Evolutionary conservation across 805 yeast genomes (phyloP).

Genomic region (Schizosaccharomyces pombe): ASM294v3 CU329670.1:1262501-1263000

Average conservation of each 20-base stretch:
- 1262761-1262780: too few species aligned
- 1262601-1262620: slow-evolving; percentile 13
- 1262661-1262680: slow-evolving; percentile 13
- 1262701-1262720: slow-evolving; percentile 9
- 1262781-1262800: too few species aligned
- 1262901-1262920: too few species aligned
- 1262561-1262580: slow-evolving; percentile 19
- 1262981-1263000: too few species aligned
- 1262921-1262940: too few species aligned
- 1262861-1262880: too few species aligned
- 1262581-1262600: slow-evolving; percentile 17
- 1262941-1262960: too few species aligned
- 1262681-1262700: slow-evolving; percentile 13
- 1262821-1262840: background rate
- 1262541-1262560: slow-evolving; percentile 19
- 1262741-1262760: background rate
- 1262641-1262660: slow-evolving; percentile 10
- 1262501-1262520: background rate
- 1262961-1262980: too few species aligned
- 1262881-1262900: too few species aligned
- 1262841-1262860: too few species aligned
- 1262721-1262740: slow-evolving; percentile 10
- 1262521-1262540: slow-evolving; percentile 11
- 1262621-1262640: background rate
- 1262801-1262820: background rate